Evolutionary conservation across 306 rosid species (phyloP), one percentile per base, ranked within the genome.

Genomic region (Acacia acuminata): DNA sequence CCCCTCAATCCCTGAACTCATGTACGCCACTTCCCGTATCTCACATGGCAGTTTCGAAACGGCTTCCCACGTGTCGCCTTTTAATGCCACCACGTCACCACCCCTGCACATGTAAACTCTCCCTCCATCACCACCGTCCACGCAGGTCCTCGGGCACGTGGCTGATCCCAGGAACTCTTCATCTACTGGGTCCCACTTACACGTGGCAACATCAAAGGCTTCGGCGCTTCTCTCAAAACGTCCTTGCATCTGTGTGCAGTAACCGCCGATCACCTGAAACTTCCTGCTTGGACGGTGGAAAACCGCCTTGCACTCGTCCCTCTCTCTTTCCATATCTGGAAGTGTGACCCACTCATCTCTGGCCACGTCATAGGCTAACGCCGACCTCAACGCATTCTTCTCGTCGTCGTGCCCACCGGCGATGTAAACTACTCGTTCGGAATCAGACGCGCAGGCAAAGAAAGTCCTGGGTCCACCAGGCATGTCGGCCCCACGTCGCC

Each of bases 401-500:
- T 86, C 89, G 0, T 82, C 89, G 1, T 94, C 90, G 20, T 94
- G 98, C 0, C 98, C 98, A 0, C 98, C 98, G 0, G 91, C 94
- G 0, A 92, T 87, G 34, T 60, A 94, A 8, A 92, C 90, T 73
- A 55, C 72, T 1, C 47, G 87, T 8, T 85, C 83, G 0, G 30
- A 75, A 64, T 92, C 97, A 0, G 94, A 84, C 47, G 90, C 86
- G 47, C 97, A 90, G 0, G 90, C 94, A 38, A 90, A 94, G 67
- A 94, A 90, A 0, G 91, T 82, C 47, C 97, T 84, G 64, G 92
- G 77, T 19, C 83, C 91, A 22, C 92, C 95, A 0, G 96, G 98
- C 95, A 94, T 90, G 30, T 92, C 85, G 1, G 47, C 42, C 78
- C 98, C 98, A 1, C 91, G 84, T 0, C 94, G 87, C 98, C 98